Base-by-base conservation (phyloP, 1,284 basidiomycete genomes). In the Ustilago crameri region DNA sequence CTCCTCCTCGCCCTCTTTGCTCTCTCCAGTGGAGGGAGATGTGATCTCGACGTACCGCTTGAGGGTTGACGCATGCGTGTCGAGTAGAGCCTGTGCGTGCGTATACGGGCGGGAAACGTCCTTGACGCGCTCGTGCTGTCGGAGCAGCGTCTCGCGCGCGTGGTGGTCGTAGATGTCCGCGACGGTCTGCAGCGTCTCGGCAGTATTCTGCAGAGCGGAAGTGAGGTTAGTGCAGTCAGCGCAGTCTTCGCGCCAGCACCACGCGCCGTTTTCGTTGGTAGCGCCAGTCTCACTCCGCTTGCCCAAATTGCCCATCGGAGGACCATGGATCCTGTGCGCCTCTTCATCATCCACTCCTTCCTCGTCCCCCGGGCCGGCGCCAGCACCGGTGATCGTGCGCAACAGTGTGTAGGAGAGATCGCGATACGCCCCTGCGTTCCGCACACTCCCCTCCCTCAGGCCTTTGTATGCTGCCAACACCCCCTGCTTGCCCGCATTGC, bases 211-310 rank as follows among this genome's bases (percentile, higher is more conserved):
- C 63, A 93, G 84, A 0, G 89, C 90, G 74, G 91, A 92, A 0
- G 91, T 92, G 48, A 92, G 83, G 54, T 87, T 87, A 27, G 92
- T 84, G 79, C 91, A 93, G 35, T 90, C 91, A 90, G 87, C 83
- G 80, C 90, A 92, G 3, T 86, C 86, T 59, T 93, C 91, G 20
- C 89, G 86, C 91, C 92, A 94, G 82, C 91, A 93, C 91, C 92
- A 92, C 2, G 90, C 91, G 1, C 90, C 89, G 20, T 91, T 87
- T 14, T 87, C 86, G 75, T 93, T 93, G 59, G 89, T 81, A 30
- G 67, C 78, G 3, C 64, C 77, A 18, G 82, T 82, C n/a, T 84
- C 85, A 15, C 86, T 84, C 2, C 87, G 84, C 23, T 86, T 86
- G 15, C 88, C 67, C 2, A 88, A 23, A 86, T 87, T 43, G 42